These are phyloP conservation scores for Chaetomium olivaceum DNA, from an alignment of 2,329 filamentous ascomycete species.

Conservation along the genomic window DNA sequence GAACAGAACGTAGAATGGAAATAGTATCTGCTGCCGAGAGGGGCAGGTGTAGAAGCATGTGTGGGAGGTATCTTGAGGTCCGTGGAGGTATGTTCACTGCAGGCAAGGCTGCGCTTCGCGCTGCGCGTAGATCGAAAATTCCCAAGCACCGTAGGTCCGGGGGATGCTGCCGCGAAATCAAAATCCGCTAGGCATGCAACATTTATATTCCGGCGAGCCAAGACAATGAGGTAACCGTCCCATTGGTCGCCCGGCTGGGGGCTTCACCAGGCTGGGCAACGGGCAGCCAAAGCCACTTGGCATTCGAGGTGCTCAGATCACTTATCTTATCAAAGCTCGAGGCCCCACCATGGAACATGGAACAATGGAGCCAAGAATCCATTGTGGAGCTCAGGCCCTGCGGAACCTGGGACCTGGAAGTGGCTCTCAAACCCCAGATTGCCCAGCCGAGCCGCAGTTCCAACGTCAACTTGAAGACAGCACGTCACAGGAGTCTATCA, in stretches of 20 bases:
- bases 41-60: not conserved
- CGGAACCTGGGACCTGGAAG: not conserved
- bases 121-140: constrained; percentile 32
- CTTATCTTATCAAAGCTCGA: no score
- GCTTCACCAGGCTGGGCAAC: not conserved
- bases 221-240: not conserved
- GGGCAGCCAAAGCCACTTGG: no score
- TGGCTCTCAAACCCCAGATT: no score
- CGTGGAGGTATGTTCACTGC: not conserved
- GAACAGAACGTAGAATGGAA: not conserved
- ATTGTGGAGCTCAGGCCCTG: no score
- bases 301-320: no score
- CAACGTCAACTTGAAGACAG: not conserved
- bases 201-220: constrained; percentile 31
- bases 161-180: constrained; percentile 39
- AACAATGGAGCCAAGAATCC: no score
- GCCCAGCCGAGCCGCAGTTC: not conserved
- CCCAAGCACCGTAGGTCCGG: constrained; percentile 35
- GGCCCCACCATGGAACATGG: no score
- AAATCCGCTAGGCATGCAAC: constrained; percentile 38
- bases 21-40: not conserved
- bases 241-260: not conserved
- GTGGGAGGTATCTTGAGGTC: not conserved
- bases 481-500: not conserved
- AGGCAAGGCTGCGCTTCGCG: constrained; percentile 24